These are phyloP conservation scores for Nakazawaea pomicola DNA, from an alignment of 805 yeast genomes.

Conservation along the genomic window DNA sequence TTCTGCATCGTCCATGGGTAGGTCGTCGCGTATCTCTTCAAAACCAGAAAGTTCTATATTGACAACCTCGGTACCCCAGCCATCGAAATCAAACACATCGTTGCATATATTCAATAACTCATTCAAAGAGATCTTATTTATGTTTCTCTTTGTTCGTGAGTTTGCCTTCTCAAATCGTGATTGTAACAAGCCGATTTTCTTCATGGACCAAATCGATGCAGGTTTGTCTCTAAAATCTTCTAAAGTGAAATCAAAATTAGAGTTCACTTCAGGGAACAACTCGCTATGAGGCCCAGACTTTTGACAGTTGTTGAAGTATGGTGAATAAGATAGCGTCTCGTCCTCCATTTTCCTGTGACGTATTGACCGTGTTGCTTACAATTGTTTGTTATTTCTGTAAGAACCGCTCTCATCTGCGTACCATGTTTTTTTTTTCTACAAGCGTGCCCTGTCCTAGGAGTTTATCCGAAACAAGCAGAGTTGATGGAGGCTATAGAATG, in stretches of 20 bases:
- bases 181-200: conserved; percentile 8
- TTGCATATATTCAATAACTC: conserved; percentile 35
- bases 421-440: not conserved
- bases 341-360: not conserved
- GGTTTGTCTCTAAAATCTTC: conserved; percentile 9
- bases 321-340: conserved; percentile 5
- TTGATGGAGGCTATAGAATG: too few species aligned
- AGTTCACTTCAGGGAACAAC: conserved; percentile 9
- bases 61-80: conserved; percentile 41
- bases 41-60: conserved; percentile 15
- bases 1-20: too few species aligned
- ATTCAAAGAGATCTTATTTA: conserved; percentile 14
- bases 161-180: conserved; percentile 4
- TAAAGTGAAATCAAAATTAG: conserved; percentile 7
- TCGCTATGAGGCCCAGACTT: not conserved
- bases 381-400: too few species aligned
- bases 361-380: too few species aligned
- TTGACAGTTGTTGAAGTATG: conserved; percentile 2
- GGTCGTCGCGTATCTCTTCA: conserved; percentile 12
- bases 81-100: conserved; percentile 44
- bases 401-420: not conserved
- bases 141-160: not conserved
- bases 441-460: too few species aligned
- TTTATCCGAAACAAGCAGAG: too few species aligned
- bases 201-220: conserved; percentile 7